Evolutionary conservation across 176 grass and related monocot species (phyloP).

Genomic region (Cymbopogon citratus): DNA sequence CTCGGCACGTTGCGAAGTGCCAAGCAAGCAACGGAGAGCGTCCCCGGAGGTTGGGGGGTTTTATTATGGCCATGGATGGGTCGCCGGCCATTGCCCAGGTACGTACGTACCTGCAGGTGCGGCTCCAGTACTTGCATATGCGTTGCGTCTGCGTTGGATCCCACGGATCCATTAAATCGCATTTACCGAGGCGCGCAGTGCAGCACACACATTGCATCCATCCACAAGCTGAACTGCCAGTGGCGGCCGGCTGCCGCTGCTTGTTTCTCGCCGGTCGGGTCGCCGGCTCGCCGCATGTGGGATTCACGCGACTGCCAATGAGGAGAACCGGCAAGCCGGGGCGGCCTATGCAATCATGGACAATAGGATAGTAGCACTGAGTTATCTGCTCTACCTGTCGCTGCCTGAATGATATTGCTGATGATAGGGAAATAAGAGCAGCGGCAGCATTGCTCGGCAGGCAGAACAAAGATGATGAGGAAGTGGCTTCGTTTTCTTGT

Average conservation of each 20-base stretch:
- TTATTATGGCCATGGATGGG: neutral
- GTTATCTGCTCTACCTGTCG: neutral
- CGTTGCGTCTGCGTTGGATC: constrained; percentile 21
- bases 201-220: neutral
- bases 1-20: constrained; percentile 37
- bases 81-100: constrained; percentile 28
- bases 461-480: neutral
- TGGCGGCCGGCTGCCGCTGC: neutral
- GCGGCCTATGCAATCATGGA: neutral
- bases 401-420: neutral
- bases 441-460: neutral
- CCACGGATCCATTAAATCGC: constrained; percentile 15
- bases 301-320: neutral
- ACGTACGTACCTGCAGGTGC: constrained; percentile 53
- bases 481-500: neutral
- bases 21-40: constrained; percentile 30
- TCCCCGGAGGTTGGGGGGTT: constrained; percentile 10
- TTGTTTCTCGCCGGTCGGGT: constrained; percentile 29
- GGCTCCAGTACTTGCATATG: neutral
- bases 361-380: neutral
- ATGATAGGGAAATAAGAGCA: neutral
- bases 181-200: neutral
- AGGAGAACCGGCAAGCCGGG: neutral
- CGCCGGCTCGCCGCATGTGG: constrained; percentile 34
- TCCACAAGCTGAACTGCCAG: neutral